Evolutionary conservation across 805 yeast species (phyloP), one percentile per base, ranked within the genome.

Genomic region (Candida germanica): DNA sequence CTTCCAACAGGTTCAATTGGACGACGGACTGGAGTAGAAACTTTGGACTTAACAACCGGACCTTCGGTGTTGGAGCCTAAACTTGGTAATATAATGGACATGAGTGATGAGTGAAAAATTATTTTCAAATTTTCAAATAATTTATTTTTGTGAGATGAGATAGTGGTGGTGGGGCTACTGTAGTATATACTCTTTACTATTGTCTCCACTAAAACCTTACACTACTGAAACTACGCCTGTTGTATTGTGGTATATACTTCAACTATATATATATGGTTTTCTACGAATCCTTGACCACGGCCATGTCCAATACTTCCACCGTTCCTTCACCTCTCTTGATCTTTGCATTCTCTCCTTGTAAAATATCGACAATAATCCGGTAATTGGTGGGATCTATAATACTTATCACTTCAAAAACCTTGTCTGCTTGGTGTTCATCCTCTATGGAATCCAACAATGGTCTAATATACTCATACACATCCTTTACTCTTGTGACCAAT

Each of bases 1-100:
- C 94, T 91, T 39, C 98, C 98, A 49, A 91, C 96, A 25, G 98
- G 98, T 69, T 93, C 98, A 45, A 89, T 72, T 42, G 91, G 82
- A 61, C 96, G 83, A 51, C 83, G 83, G 31, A 73, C 73, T 31
- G 88, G 72, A 16, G 77, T 73, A 31, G 83, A 54, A 59, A 69
- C 77, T 38, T 70, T 66, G 46, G 76, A 62, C 35, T 54, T 62
- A 21, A 75, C 68, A 49, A 71, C 73, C 12, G 45, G 38, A 12
- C 17, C 31, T 16, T 41, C 42, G 62, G 76, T 73, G 26, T 73
- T 67, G 24, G 60, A 55, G 17, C 58, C 48, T 47, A 69, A 69
- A 44, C 79, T 62, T 47, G 86, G 82, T 51, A 82, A 56, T 24
- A 60, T 59, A 47, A 64, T 61, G 23, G 71, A 56, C 71, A 65